Evolutionary conservation across 2,329 filamentous ascomycete genomes (phyloP), one percentile per base, ranked within the genome.

Genomic region (Thelonectria discophora): DNA sequence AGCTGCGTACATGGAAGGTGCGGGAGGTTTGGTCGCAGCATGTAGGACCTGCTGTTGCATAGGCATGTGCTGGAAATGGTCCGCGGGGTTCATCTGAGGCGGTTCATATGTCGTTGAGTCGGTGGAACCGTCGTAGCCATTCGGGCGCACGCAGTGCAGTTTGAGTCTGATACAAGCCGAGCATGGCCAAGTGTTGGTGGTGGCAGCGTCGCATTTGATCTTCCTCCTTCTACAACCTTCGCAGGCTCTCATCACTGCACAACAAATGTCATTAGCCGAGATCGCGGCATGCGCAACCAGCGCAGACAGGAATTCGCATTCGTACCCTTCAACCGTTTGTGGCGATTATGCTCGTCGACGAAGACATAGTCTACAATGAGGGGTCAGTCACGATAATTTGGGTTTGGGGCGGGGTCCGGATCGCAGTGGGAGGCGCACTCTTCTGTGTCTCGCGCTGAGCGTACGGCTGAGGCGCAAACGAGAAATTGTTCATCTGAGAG

Each of bases 161-260:
- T 97, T 98, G 65, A 98, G 82, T 50, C 94, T 88, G 64, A 93
- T 90, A 76, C 94, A 99, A 37, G 95, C 93, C 42, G 94, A 95
- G 78, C 94, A 98, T 27, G 95, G 95, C 94, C 95, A 98, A 39
- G 93, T 93, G 77, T 98, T 97, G 42, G 94, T 97, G 13, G 94
- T 97, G 18, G 94, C 94, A 54, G 94, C 93, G 80, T 98, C 95
- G 80, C 94, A 99, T 78, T 97, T 97, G 76, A 99, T 99, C 79
- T 99, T 99, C 73, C 94, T 88, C 78, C 93, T 90, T 64, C 94
- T 87, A 75, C 94, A 98, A 63, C 94, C 94, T 80, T 97, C 94
- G 77, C 94, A 98, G 58, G 94, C 95, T 82, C 95, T 90, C 93
- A 97, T 97, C 54, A 97, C 94, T 96, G 67, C 18, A 43, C 2